Conservation (phyloP, 2,329 filamentous ascomycete genomes). For the Fusarium albosuccineum region DNA sequence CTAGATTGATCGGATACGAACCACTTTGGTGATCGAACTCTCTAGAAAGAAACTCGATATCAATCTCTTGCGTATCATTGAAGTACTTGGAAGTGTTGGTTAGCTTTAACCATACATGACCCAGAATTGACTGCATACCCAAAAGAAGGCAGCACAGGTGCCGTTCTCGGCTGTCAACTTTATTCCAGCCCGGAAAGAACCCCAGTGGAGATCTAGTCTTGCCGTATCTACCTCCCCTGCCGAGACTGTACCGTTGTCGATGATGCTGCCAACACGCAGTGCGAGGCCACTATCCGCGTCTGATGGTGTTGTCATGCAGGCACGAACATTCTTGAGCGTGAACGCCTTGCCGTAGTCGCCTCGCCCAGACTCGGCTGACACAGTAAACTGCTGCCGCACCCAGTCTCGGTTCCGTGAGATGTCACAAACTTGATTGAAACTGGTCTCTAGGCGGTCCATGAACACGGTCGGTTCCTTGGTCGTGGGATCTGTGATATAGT, state of each 20-base stretch:
- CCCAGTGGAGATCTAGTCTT: constrained; percentile 74
- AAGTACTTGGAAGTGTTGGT: constrained; percentile 67
- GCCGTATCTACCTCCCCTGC: constrained; percentile 74
- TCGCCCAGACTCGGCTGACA: constrained; percentile 67
- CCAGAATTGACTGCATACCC: constrained; percentile 64
- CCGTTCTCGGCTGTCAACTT: constrained; percentile 71
- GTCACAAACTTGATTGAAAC: constrained; percentile 72
- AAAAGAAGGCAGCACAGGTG: constrained; percentile 85
- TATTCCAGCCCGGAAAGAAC: constrained; percentile 77
- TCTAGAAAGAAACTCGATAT: constrained; percentile 81
- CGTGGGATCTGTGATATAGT: constrained; percentile 65
- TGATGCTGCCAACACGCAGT: constrained; percentile 64
- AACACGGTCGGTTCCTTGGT: constrained; percentile 64
- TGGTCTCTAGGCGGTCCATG: constrained; percentile 77
- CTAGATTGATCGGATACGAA: constrained; percentile 76
- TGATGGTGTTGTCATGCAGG: constrained; percentile 51
- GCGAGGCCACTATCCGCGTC: constrained; percentile 64
- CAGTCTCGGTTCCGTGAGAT: constrained; percentile 70
- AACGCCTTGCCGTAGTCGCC: constrained; percentile 77
- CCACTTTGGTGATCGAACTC: constrained; percentile 67
- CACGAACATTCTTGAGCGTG: constrained; percentile 66
- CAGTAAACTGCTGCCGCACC: constrained; percentile 76
- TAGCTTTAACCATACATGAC: background rate
- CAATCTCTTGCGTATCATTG: constrained; percentile 84
- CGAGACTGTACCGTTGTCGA: constrained; percentile 64